Conservation (phyloP, 805 yeast genomes). For the Ogataea saltuana region DNA sequence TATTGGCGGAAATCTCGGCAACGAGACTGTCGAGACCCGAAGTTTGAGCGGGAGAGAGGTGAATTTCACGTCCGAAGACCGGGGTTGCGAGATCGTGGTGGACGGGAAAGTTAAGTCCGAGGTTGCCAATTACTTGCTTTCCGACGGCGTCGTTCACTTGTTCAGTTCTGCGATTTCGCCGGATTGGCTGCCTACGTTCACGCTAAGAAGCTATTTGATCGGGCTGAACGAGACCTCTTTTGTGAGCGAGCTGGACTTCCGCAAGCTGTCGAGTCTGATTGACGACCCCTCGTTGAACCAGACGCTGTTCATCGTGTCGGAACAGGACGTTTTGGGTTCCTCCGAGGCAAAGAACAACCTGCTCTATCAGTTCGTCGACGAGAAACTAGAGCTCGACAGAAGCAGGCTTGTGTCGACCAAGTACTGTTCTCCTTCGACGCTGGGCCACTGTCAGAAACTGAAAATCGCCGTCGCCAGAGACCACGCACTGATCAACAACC, state of each 20-base stretch:
- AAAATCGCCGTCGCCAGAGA: constrained; percentile 41
- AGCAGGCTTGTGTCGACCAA: constrained; percentile 47
- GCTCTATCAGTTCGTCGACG: constrained; percentile 66
- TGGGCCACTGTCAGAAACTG: constrained; percentile 68
- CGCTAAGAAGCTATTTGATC: constrained; percentile 56
- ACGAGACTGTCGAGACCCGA: constrained; percentile 12
- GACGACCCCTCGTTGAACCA: constrained; percentile 52
- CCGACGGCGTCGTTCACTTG: constrained; percentile 52
- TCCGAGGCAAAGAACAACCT: constrained; percentile 35
- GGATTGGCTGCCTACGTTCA: constrained; percentile 37
- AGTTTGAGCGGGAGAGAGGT: constrained; percentile 32
- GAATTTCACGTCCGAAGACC: constrained; percentile 24
- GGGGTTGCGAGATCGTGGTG: constrained; percentile 39
- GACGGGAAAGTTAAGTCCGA: constrained; percentile 38
- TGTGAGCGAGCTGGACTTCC: constrained; percentile 68
- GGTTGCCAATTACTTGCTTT: constrained; percentile 42
- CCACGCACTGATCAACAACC: constrained; percentile 54
- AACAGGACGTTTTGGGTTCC: constrained; percentile 37
- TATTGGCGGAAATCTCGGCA: constrained; percentile 43
- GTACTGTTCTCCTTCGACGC: constrained; percentile 49
- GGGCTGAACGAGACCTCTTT: constrained; percentile 62
- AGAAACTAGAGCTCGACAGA: constrained; percentile 41
- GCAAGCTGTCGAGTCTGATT: constrained; percentile 56
- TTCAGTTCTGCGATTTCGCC: constrained; percentile 38
- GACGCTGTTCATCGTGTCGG: constrained; percentile 59